Percentiles rank a stretch among this genome's conserved stretches.
Conservation (phyloP, 495 filamentous ascomycete species). For the Usnea hakonensis region DNA sequence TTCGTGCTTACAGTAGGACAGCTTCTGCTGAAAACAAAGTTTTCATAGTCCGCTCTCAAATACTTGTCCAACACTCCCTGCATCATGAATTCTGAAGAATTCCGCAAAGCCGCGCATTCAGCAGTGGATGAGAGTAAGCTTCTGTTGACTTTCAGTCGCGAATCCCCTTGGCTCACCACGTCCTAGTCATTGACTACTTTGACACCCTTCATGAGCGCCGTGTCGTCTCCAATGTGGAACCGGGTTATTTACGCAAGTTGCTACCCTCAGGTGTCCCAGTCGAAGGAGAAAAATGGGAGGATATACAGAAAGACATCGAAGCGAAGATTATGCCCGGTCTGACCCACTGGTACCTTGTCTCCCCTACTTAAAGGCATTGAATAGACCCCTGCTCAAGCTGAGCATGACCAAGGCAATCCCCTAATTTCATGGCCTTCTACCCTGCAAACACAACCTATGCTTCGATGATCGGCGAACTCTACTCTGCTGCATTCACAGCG, state of each 20-base stretch:
- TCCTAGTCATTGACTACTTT: slow-evolving; percentile 72
- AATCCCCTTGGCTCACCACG: not conserved
- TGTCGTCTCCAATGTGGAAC: slow-evolving; percentile 71
- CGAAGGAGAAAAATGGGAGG: slow-evolving; percentile 66
- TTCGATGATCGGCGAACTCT: slow-evolving; percentile 87
- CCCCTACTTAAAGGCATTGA: not conserved
- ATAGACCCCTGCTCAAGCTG: not conserved
- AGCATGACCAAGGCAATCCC: slow-evolving; percentile 52
- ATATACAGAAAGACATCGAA: slow-evolving; percentile 81
- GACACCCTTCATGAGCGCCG: slow-evolving; percentile 61
- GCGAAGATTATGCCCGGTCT: slow-evolving; percentile 85
- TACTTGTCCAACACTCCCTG: not conserved
- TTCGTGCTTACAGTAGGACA: too few relatives aligned
- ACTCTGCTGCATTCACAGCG: slow-evolving; percentile 76
- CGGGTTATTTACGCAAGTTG: slow-evolving; percentile 77
- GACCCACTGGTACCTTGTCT: slow-evolving; percentile 66
- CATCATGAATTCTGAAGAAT: slow-evolving; percentile 74
- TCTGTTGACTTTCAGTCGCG: not conserved
- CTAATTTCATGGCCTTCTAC: slow-evolving; percentile 96
- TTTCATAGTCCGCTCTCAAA: too few relatives aligned
- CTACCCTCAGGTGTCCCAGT: slow-evolving; percentile 67
- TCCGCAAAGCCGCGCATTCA: slow-evolving; percentile 70
- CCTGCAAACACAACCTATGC: slow-evolving; percentile 78
- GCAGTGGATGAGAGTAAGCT: slow-evolving; percentile 77
- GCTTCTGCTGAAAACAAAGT: too few relatives aligned